Percentiles rank a stretch among this genome's conserved stretches.
Evolutionary conservation across 352 stramenopile species (phyloP).

Genomic region (Pseudoperonospora humuli): DNA sequence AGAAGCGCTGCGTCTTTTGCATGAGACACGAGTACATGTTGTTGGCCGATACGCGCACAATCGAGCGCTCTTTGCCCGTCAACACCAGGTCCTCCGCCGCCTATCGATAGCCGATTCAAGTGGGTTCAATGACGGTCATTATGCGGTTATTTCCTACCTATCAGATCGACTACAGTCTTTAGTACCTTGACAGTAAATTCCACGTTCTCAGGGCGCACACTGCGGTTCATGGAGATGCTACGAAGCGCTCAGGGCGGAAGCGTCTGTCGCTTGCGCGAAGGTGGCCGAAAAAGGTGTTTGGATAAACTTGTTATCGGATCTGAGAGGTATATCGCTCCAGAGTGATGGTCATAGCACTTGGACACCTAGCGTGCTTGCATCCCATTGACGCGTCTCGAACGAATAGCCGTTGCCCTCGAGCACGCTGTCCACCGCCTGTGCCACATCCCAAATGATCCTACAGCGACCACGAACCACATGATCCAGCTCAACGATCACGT

Average conservation of each 20-base stretch:
- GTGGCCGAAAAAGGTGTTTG: too few species aligned
- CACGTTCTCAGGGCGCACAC: slow-evolving; percentile 87
- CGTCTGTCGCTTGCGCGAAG: too few species aligned
- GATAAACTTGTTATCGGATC: too few species aligned
- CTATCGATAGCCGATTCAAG: too few species aligned
- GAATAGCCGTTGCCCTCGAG: slow-evolving; percentile 30
- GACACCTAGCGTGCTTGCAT: slow-evolving; percentile 20
- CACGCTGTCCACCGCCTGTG: slow-evolving; percentile 55
- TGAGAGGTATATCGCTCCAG: too few species aligned
- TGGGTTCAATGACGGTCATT: too few species aligned
- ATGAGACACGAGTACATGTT: slow-evolving; percentile 94
- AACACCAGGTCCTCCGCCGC: slow-evolving; percentile 72
- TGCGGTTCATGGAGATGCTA: slow-evolving; percentile 52
- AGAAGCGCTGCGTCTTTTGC: slow-evolving; percentile 97
- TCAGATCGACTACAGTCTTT: too few species aligned
- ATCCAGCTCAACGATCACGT: slow-evolving; percentile 81
- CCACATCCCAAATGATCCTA: slow-evolving; percentile 60
- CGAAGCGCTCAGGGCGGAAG: too few species aligned
- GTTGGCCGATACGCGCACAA: slow-evolving; percentile 76
- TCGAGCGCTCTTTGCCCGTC: slow-evolving; percentile 69
- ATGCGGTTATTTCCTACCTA: too few species aligned
- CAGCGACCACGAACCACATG: slow-evolving; percentile 43
- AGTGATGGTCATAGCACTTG: too few species aligned
- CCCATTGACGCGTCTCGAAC: slow-evolving; percentile 18
- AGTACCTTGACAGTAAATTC: slow-evolving; percentile 95